Conservation (phyloP, 2,329 filamentous ascomycete genomes). For the Aspergillus tamarii region DNA sequence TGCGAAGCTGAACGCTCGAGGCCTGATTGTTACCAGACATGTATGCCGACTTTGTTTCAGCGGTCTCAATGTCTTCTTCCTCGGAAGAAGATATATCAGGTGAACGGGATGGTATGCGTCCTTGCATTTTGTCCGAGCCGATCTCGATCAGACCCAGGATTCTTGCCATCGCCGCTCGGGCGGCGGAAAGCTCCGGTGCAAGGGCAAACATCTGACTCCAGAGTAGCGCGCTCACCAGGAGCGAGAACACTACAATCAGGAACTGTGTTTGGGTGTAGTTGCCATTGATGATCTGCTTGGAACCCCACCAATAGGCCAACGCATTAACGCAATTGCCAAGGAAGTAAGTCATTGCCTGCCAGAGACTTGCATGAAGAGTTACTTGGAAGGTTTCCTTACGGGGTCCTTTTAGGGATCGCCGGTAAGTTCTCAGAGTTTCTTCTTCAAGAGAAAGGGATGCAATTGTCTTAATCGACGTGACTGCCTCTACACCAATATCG, state of each 20-base stretch:
- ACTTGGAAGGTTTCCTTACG: slow-evolving; percentile 54
- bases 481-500: slow-evolving; percentile 56
- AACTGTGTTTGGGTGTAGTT: slow-evolving; percentile 70
- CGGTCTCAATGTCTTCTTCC: slow-evolving; percentile 30
- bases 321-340: slow-evolving; percentile 70
- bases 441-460: slow-evolving; percentile 56
- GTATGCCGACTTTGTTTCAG: slow-evolving; percentile 20
- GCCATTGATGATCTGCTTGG: slow-evolving; percentile 69
- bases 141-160: slow-evolving; percentile 52
- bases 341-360: slow-evolving; percentile 49
- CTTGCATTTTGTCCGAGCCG: slow-evolving; percentile 37
- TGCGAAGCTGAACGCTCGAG: slow-evolving; percentile 56
- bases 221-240: slow-evolving; percentile 72
- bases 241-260: slow-evolving; percentile 71
- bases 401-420: slow-evolving; percentile 49
- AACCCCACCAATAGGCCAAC: slow-evolving; percentile 80
- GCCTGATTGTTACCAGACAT: slow-evolving; percentile 36
- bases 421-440: slow-evolving; percentile 51
- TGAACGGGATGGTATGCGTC: slow-evolving; percentile 19
- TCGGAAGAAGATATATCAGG: not conserved
- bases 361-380: slow-evolving; percentile 51
- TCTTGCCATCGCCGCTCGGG: slow-evolving; percentile 62
- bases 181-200: slow-evolving; percentile 73
- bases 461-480: slow-evolving; percentile 56
- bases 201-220: slow-evolving; percentile 76